Evolutionary conservation across 345 rosid genomes (phyloP).

Genomic region (Lumnitzera racemosa): DNA sequence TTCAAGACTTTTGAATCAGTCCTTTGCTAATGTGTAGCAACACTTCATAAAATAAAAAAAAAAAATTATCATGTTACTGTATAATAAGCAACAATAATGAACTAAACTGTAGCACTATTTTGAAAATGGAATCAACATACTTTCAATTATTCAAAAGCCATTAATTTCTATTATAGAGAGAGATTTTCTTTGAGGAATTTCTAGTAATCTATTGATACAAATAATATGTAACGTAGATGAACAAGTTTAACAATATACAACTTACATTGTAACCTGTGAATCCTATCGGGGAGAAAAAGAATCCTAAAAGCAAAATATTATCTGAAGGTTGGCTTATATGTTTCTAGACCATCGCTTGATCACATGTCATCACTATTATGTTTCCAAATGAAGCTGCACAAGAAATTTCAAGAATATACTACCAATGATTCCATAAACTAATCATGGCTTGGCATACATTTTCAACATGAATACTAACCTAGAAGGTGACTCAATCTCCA

Average conservation of each 20-base stretch:
- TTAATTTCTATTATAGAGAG: too few relatives aligned
- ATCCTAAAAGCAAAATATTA: not conserved
- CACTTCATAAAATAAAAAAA: conserved; percentile 31
- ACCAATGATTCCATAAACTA: too few relatives aligned
- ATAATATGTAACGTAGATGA: conserved; percentile 16
- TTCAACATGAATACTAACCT: too few relatives aligned
- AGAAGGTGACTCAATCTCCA: not conserved
- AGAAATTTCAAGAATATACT: too few relatives aligned
- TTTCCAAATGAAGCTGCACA: too few relatives aligned
- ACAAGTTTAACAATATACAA: not conserved
- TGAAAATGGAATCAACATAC: conserved; percentile 19
- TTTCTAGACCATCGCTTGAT: too few relatives aligned
- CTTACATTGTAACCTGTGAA: not conserved
- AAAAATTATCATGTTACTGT: not conserved
- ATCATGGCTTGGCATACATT: too few relatives aligned
- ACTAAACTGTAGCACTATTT: not conserved
- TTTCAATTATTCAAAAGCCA: too few relatives aligned
- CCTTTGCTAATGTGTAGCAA: conserved; percentile 77
- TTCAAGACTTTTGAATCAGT: conserved; percentile 84
- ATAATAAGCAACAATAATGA: not conserved
- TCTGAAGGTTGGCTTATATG: not conserved
- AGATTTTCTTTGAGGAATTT: too few relatives aligned
- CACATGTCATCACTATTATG: too few relatives aligned
- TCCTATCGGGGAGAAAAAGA: not conserved
- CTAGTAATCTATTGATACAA: too few relatives aligned